These are phyloP conservation scores for Mycena latifolia DNA, from an alignment of 768 basidiomycete genomes.

Conservation along the genomic window DNA sequence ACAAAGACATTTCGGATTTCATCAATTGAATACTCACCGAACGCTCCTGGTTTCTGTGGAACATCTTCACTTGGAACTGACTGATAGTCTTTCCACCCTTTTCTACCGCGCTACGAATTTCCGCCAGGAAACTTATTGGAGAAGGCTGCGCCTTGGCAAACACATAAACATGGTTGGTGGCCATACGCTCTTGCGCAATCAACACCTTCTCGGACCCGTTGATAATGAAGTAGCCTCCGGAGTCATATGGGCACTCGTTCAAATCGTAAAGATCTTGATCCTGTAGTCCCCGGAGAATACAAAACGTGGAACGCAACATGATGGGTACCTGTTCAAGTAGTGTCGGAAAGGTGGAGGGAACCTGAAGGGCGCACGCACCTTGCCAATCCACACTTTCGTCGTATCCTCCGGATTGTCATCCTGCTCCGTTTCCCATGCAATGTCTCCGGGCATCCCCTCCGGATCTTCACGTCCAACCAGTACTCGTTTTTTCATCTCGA, in stretches of 20 bases:
- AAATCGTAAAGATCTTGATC: constrained; percentile 89
- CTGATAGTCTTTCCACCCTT: constrained; percentile 98
- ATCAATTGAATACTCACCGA: constrained; percentile 66
- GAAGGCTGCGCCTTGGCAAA: constrained; percentile 98
- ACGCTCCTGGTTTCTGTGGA: constrained; percentile 89
- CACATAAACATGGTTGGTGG: constrained; percentile 98
- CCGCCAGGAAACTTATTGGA: constrained; percentile 94
- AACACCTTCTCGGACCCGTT: constrained; percentile 99
- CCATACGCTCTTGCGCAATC: constrained; percentile 99
- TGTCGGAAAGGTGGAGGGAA: constrained; percentile 16
- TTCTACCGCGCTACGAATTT: constrained; percentile 97
- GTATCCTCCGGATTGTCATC: constrained; percentile 72
- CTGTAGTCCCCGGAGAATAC: constrained; percentile 84
- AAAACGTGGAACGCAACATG: constrained; percentile 97
- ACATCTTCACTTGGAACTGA: constrained; percentile 98
- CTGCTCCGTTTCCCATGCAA: constrained; percentile 82
- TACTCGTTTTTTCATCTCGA: constrained; percentile 94
- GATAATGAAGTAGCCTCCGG: constrained; percentile 99
- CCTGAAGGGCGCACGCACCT: constrained; percentile 61
- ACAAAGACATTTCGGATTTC: constrained; percentile 22
- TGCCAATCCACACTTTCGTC: constrained; percentile 94
- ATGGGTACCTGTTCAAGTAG: constrained; percentile 82
- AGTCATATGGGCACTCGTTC: constrained; percentile 99
- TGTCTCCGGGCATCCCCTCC: constrained; percentile 83
- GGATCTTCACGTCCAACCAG: constrained; percentile 85